Base-by-base conservation (phyloP, 495 filamentous ascomycete genomes). In the Glutinoglossum americanum region DNA sequence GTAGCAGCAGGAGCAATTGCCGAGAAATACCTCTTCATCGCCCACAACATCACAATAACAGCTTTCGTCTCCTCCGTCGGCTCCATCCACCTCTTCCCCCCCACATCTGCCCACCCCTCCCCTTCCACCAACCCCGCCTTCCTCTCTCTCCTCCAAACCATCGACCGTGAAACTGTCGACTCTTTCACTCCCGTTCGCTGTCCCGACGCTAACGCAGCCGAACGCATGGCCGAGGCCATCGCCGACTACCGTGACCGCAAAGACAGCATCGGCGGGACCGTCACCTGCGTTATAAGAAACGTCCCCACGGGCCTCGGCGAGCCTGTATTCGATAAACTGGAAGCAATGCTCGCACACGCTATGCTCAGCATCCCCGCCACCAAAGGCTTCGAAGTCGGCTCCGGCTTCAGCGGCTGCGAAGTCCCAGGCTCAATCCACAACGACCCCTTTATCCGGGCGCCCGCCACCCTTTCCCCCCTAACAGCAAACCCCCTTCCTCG, bases 301-400 rank as follows among this genome's bases (percentile, higher is more conserved):
- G 79, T 82, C 1, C 92, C 92, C 19, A 76, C 77, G 54, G 93
- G 92, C 0, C 76, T 98, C 1, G 92, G 92, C 41, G 92, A 98
- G 74, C 92, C 92, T 7, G 84, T 80, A 69, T 98, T 98, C 71
- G 88, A 94, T 67, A 97, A 97, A 73, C 76, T 98, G 33, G 92
- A 98, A 70, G 92, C 92, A 23, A 82, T 81, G 69, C 79, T 98
- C 28, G 93, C 82, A 35, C 92, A 97, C 63, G 92, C 88, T 28
- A 97, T 98, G 92, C 81, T 98, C 62, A 88, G 82, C 68, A 93
- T 98, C 67, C 93, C 92, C 11, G 92, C 92, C 6, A 94, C 90
- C 25, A 98, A 98, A 70, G 89, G 85, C 55, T 97, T 98, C 70
- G 90, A 97, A 64, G 83, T 98, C 64, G 92, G 93, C 54, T 94